Evolutionary conservation across 2,329 filamentous ascomycete genomes (phyloP), one percentile per base, ranked within the genome.

Genomic region (Fusarium abutilonis): DNA sequence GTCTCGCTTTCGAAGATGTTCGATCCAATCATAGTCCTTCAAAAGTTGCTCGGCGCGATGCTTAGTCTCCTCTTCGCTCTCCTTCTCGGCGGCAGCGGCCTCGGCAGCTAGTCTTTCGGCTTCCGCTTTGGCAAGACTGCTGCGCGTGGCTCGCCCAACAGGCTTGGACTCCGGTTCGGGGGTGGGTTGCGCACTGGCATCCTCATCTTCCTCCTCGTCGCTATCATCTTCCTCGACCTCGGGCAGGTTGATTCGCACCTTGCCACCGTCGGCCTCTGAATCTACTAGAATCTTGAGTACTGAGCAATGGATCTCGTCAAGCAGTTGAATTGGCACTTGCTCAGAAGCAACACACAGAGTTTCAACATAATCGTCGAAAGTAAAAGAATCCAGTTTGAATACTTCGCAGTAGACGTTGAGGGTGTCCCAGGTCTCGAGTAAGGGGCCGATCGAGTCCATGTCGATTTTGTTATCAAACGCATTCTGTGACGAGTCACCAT

Each of bases 391-490:
- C 23, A 99, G 83, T 71, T 92, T 87, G 72, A 96, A 96, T 15
- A 97, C 89, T 71, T 97, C 92, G 72, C 93, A 96, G 73, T 97
- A 97, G n/a, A 99, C 94, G 70, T 97, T 99, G 31, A 99, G 82
- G 0, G 93, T 97, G 69, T 97, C 93, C 95, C 95, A 99, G 0
- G 91, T 92, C 76, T 97, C 94, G 21, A 99, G 78, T 14, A 98
- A 79, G 3, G 87, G 84, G 0, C 93, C 93, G n/a, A 97, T 86
- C 4, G 92, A 94, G 68, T 90, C 87, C 86, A 94, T 95, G 17
- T 88, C 79, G 50, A 98, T 87, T 35, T 88, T 86, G 14, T 71
- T 61, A 11, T 67, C 58, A 2, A 56, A 42, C 10, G 56, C 44
- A 31, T 42, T 48, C 29, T 63, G 58, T 2, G 62, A 40, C 3